These are phyloP conservation scores for Clavispora fructus DNA, from an alignment of 805 yeast species.

Conservation along the genomic window DNA sequence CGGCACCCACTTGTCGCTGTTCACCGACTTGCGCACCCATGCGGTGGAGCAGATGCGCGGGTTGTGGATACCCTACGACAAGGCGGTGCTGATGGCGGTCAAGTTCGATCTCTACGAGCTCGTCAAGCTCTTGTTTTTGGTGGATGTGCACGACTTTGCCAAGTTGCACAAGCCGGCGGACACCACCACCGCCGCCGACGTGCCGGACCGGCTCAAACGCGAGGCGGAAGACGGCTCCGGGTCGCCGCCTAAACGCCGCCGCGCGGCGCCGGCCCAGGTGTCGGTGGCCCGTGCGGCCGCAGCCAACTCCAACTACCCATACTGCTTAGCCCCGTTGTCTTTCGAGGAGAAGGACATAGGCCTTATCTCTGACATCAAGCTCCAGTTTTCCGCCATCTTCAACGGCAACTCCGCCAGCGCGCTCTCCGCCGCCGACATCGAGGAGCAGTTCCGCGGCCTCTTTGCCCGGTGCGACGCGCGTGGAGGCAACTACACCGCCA, in stretches of 20 bases:
- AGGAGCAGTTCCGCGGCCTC: conserved; percentile 19
- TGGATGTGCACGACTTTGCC: conserved; percentile 43
- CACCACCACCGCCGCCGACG: conserved; percentile 9
- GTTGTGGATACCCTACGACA: conserved; percentile 41
- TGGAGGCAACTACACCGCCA: conserved; percentile 5
- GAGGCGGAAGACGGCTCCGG: conserved; percentile 2
- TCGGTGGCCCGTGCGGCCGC: conserved; percentile 4
- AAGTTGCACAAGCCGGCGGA: conserved; percentile 21
- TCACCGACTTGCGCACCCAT: conserved; percentile 26
- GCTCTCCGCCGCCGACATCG: conserved; percentile 18
- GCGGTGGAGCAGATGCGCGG: conserved; percentile 27
- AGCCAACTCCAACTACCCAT: conserved; percentile 41
- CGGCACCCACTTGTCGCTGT: conserved; percentile 13
- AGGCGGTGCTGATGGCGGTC: conserved; percentile 34
- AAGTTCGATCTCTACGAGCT: conserved; percentile 36
- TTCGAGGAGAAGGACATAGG: conserved; percentile 29
- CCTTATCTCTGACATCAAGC: conserved; percentile 27
- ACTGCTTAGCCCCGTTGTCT: conserved; percentile 41
- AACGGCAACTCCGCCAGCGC: conserved; percentile 24
- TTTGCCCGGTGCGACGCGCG: conserved; percentile 12
- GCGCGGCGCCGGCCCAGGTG: not conserved
- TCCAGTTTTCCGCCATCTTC: conserved; percentile 30
- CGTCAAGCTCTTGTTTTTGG: conserved; percentile 31
- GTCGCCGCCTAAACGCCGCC: not conserved
- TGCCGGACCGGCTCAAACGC: not conserved